Conservation (phyloP, 345 rosid species). For the Turritis glabra region DNA sequence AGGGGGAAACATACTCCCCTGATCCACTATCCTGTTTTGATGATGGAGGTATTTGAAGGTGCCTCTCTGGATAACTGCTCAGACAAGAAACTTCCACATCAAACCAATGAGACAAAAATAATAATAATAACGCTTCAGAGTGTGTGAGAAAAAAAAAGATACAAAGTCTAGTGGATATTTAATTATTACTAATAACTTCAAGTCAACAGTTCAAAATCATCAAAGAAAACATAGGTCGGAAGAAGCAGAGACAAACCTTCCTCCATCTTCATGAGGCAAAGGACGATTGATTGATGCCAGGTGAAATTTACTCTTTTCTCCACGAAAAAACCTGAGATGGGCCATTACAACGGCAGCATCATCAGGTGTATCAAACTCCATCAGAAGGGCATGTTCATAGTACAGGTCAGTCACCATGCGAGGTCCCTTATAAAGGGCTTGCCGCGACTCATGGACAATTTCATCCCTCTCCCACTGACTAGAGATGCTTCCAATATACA, state of each 20-base stretch:
- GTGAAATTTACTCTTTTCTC: conserved; percentile 55
- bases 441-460: conserved; percentile 79
- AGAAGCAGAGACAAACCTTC: conserved; percentile 49
- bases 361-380: conserved; percentile 95
- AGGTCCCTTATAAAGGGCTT: conserved; percentile 77
- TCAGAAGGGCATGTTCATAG: conserved; percentile 76
- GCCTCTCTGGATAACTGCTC: conserved; percentile 59
- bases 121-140: not conserved
- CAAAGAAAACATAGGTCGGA: conserved; percentile 14
- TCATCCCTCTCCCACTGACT: conserved; percentile 94
- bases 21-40: conserved; percentile 61
- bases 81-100: conserved; percentile 34
- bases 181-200: not conserved
- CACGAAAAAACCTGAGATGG: conserved; percentile 76
- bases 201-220: conserved; percentile 5
- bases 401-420: conserved; percentile 71
- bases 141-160: conserved; percentile 19
- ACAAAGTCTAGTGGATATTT: not conserved
- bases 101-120: conserved; percentile 13
- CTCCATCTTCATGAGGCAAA: conserved; percentile 60
- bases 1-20: conserved; percentile 72
- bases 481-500: conserved; percentile 75
- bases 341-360: conserved; percentile 85
- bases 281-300: conserved; percentile 48
- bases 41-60: conserved; percentile 46